Evolutionary conservation across 768 basidiomycete species (phyloP).

Genomic region (Trametes coccinea): DNA sequence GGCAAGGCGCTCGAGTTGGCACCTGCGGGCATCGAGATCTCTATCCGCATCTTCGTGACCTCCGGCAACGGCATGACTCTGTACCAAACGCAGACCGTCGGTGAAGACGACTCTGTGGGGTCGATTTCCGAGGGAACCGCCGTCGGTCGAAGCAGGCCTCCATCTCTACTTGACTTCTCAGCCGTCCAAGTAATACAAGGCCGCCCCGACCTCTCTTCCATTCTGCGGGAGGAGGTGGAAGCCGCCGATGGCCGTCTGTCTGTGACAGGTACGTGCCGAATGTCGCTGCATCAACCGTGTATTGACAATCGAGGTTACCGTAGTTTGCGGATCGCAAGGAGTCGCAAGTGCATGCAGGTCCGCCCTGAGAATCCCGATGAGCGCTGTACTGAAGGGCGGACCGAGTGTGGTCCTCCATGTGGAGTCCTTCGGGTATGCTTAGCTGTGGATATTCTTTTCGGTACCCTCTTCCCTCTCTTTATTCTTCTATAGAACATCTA

Average conservation of each 20-base stretch:
- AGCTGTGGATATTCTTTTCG: neutral
- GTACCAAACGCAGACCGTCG: conserved; percentile 11
- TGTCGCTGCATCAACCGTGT: too few relatives aligned
- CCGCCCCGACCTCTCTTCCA: conserved; percentile 42
- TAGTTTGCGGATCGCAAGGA: conserved; percentile 52
- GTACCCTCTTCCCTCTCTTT: too few relatives aligned
- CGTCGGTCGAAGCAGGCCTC: conserved; percentile 19
- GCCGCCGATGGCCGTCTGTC: conserved; percentile 41
- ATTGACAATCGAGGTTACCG: too few relatives aligned
- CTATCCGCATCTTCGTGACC: conserved; percentile 46
- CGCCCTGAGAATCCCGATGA: conserved; percentile 41
- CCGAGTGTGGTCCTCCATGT: conserved; percentile 48
- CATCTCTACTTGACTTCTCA: conserved; percentile 28
- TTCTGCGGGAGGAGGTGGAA: conserved; percentile 41
- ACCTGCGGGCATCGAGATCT: conserved; percentile 35
- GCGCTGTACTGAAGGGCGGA: conserved; percentile 41
- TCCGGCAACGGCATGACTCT: conserved; percentile 20
- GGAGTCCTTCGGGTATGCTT: conserved; percentile 43
- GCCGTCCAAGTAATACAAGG: conserved; percentile 36
- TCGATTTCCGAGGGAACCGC: neutral
- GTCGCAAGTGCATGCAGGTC: conserved; percentile 41
- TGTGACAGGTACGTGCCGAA: conserved; percentile 44
- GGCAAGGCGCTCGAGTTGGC: conserved; percentile 33
- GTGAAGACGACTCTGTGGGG: conserved; percentile 27
- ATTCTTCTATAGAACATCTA: neutral